A percentile compares a stretch with the other conserved stretches of the same genome.
Evolutionary conservation across 371 early-diverging fungal species (phyloP).

Genomic region (Phascolomyces articulosus): DNA sequence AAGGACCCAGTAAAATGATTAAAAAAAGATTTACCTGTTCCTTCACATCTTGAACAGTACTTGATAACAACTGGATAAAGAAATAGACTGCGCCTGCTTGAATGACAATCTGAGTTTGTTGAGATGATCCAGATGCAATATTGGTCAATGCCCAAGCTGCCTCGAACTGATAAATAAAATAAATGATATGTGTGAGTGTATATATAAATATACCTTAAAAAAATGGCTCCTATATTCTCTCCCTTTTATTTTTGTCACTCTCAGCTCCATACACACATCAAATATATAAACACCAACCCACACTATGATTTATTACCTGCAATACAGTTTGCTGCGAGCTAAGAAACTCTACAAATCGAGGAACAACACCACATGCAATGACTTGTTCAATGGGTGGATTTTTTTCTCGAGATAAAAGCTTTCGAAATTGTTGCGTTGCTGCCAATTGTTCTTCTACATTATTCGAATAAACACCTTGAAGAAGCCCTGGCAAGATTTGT

Average conservation of each 20-base stretch:
- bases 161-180: conserved; percentile 82
- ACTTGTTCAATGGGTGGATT: conserved; percentile 99
- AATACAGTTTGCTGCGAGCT: conserved; percentile 72
- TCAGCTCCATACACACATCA: not conserved
- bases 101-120: conserved; percentile 95
- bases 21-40: conserved; percentile 80
- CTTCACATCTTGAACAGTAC: conserved; percentile 85
- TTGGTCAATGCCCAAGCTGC: conserved; percentile 99
- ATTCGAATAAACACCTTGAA: conserved; percentile 75
- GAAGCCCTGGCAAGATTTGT: conserved; percentile 75
- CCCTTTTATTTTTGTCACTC: not conserved
- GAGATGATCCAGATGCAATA: conserved; percentile 98
- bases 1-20: not conserved
- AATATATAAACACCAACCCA: too few relatives aligned
- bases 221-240: not conserved
- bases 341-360: conserved; percentile 96
- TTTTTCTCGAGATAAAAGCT: conserved; percentile 94
- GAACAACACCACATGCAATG: conserved; percentile 93
- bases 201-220: not conserved
- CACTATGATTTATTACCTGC: conserved; percentile 71
- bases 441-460: conserved; percentile 76
- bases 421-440: conserved; percentile 92
- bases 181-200: not conserved
- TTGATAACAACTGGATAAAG: conserved; percentile 90
- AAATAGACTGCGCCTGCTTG: conserved; percentile 91